phyloP scores from a whole-genome alignment of 345 rosid genomes.

The Pseudoturritis turrita region DNA sequence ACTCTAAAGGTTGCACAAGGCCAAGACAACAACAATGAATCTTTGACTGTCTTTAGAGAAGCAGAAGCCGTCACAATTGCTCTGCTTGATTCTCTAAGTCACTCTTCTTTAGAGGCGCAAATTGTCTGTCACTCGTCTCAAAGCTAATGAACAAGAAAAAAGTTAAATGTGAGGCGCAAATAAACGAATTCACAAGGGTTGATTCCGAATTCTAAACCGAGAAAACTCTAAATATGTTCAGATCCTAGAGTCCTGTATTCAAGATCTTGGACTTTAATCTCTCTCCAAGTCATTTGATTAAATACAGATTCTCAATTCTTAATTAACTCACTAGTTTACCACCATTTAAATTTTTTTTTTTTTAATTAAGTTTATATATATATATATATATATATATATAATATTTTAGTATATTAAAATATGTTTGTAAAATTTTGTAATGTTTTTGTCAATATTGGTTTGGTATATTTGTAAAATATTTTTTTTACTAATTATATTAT shows the following conservation, averaged over 20 bases:
- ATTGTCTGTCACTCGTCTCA: neutral
- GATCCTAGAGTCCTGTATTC: conserved; percentile 36
- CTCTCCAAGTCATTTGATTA: conserved; percentile 33
- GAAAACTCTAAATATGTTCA: conserved; percentile 16
- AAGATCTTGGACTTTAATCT: conserved; percentile 32
- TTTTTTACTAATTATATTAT: too few relatives aligned
- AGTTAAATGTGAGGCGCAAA: neutral
- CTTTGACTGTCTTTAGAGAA: conserved; percentile 6
- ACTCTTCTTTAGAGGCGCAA: conserved; percentile 11
- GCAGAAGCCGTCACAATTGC: conserved; percentile 18
- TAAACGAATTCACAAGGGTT: conserved; percentile 9
- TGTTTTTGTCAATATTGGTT: too few relatives aligned
- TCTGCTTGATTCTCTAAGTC: conserved; percentile 26
- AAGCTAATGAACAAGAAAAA: conserved; percentile 8
- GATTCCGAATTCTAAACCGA: conserved; percentile 16
- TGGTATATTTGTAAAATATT: too few relatives aligned
- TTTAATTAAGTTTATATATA: too few relatives aligned
- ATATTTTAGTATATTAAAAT: too few relatives aligned
- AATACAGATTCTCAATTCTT: conserved; percentile 41
- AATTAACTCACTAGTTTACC: too few relatives aligned
- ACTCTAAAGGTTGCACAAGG: neutral
- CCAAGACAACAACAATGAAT: too few relatives aligned
- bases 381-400: too few relatives aligned
- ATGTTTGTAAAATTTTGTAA: too few relatives aligned
- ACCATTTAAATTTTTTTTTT: too few relatives aligned